Evolutionary conservation across 2,329 filamentous ascomycete genomes (phyloP).

Genomic region (Botryosphaeria dothidea): DNA sequence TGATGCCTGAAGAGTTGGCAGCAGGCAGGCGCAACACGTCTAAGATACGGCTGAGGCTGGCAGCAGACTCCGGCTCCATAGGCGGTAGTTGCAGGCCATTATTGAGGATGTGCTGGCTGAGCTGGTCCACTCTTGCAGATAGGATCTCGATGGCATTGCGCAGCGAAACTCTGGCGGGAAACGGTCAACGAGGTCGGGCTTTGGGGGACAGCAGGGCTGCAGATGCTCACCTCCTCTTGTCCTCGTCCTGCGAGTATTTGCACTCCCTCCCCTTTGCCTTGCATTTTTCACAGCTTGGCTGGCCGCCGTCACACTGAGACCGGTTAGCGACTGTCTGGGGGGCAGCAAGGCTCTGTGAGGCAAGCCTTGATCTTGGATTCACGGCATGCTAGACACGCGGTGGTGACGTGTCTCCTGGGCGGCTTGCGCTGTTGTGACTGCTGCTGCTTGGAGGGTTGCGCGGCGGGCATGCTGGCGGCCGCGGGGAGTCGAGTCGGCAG

Average conservation of each 20-base stretch:
- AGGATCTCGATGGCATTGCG: conserved; percentile 20
- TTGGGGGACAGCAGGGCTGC: not conserved
- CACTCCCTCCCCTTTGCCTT: conserved; percentile 19
- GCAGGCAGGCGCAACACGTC: conserved; percentile 18
- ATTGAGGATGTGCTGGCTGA: conserved; percentile 16
- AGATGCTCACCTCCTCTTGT: conserved; percentile 17
- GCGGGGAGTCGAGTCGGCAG: not conserved
- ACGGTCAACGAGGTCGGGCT: not conserved
- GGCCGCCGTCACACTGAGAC: conserved; percentile 18
- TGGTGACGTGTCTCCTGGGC: conserved; percentile 19
- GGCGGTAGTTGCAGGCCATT: conserved; percentile 18
- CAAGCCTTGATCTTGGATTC: conserved; percentile 21
- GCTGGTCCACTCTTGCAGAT: conserved; percentile 15
- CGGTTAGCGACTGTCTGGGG: conserved; percentile 11
- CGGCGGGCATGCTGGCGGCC: conserved; percentile 13
- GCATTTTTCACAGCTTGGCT: conserved; percentile 21
- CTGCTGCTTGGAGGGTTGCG: not conserved
- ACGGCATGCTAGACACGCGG: conserved; percentile 20
- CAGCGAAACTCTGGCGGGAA: conserved; percentile 12
- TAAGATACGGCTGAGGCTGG: conserved; percentile 10
- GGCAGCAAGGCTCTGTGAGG: conserved; percentile 7
- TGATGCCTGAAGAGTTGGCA: conserved; percentile 10
- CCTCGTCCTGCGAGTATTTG: conserved; percentile 19
- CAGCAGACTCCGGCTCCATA: conserved; percentile 12
- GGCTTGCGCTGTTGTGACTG: conserved; percentile 15